Evolutionary conservation across 169 alveolate genomes (phyloP).

Genomic region (Eimeria sp.): DNA sequence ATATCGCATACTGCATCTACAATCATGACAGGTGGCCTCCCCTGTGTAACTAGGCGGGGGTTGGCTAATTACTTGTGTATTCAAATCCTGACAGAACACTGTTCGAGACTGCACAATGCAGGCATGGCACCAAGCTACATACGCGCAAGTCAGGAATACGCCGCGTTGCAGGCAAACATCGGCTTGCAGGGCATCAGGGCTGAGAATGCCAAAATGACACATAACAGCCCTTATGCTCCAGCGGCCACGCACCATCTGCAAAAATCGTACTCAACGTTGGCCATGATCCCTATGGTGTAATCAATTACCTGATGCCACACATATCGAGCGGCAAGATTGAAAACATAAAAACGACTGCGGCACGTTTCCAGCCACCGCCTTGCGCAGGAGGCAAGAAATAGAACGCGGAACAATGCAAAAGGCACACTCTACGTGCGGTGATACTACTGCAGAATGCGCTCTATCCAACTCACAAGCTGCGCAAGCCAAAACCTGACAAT

Average conservation of each 20-base stretch:
- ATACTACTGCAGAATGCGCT: not conserved
- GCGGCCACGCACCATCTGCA: not conserved
- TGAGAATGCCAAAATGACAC: too few species aligned
- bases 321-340: not conserved
- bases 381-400: not conserved
- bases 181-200: too few species aligned
- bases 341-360: not conserved
- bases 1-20: not conserved
- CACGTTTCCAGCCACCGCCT: not conserved
- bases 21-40: not conserved
- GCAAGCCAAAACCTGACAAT: not conserved
- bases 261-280: not conserved
- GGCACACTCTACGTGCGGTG: not conserved
- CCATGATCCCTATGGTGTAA: not conserved
- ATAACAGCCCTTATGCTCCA: not conserved
- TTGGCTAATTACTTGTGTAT: too few species aligned
- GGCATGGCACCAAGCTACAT: too few species aligned
- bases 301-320: not conserved
- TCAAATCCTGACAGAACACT: too few species aligned
- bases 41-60: too few species aligned
- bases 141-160: too few species aligned
- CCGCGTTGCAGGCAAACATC: too few species aligned
- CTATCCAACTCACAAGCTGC: not conserved
- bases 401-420: not conserved
- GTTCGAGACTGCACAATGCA: too few species aligned